Evolutionary conservation across 768 basidiomycete species (phyloP).

Genomic region (Mrakia hoshinonis): DNA sequence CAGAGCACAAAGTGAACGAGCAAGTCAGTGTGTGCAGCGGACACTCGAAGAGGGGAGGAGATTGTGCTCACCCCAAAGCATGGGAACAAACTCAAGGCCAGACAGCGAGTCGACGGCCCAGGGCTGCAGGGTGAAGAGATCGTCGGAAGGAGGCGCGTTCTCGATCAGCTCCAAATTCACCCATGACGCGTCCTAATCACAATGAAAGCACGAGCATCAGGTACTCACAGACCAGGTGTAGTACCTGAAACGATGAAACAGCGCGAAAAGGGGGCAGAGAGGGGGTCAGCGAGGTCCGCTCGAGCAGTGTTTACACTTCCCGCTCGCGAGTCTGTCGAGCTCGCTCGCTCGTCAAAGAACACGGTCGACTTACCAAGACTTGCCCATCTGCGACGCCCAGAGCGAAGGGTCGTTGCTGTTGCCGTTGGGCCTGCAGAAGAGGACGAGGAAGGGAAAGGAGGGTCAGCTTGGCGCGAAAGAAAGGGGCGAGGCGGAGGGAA

Average conservation of each 20-base stretch:
- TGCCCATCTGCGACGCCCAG: constrained; percentile 20
- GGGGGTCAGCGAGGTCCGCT: neutral
- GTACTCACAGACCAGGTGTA: constrained; percentile 28
- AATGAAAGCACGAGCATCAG: neutral
- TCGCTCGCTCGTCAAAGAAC: neutral
- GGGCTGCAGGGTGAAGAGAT: neutral
- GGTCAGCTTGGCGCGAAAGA: too few species aligned
- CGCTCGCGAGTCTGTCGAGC: neutral
- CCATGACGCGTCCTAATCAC: neutral
- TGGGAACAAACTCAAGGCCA: constrained; percentile 27
- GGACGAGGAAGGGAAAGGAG: too few species aligned
- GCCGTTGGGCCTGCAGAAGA: constrained; percentile 25
- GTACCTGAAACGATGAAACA: constrained; percentile 8
- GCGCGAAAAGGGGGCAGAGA: neutral
- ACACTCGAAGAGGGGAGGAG: neutral
- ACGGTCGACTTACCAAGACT: constrained; percentile 24
- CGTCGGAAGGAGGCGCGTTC: neutral
- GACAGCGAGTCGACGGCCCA: constrained; percentile 22
- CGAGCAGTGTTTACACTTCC: neutral
- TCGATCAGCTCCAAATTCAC: neutral
- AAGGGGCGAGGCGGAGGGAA: too few species aligned
- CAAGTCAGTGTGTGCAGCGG: neutral
- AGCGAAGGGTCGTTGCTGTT: constrained; percentile 11
- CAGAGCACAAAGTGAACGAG: neutral
- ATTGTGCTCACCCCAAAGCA: constrained; percentile 16